A percentile compares a stretch with the other conserved stretches of the same genome.
Evolutionary conservation across 192 early-diverging fungal species (phyloP).

Genomic region (Oehlia diaphana): DNA sequence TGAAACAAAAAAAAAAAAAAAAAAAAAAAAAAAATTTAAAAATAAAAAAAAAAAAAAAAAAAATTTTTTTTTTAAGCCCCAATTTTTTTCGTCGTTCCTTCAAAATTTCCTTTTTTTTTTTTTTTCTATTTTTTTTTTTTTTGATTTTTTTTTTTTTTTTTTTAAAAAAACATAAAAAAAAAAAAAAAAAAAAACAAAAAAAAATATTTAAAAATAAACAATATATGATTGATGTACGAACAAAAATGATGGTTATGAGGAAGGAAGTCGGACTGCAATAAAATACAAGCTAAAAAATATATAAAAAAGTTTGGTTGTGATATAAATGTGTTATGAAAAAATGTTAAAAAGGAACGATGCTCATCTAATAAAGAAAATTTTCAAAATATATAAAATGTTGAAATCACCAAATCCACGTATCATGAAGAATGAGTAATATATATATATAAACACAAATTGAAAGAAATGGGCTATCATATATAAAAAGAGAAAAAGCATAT

Average conservation of each 20-base stretch:
- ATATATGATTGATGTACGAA: neutral
- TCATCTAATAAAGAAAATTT: neutral
- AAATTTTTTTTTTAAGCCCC: no score
- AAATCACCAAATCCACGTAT: neutral
- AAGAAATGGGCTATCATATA: slow-evolving; percentile 1
- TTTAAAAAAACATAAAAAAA: no score
- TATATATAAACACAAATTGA: neutral
- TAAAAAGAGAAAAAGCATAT: neutral
- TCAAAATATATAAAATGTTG: neutral
- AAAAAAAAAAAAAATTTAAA: neutral
- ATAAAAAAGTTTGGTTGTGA: neutral
- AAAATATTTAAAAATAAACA: neutral
- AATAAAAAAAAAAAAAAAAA: no score
- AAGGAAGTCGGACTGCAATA: neutral
- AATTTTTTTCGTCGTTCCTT: no score
- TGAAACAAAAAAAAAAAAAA: neutral
- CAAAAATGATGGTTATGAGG: neutral
- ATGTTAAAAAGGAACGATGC: neutral
- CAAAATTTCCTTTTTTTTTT: no score
- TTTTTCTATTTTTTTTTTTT: no score
- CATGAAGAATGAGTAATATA: neutral
- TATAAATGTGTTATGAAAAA: neutral
- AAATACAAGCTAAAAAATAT: neutral
- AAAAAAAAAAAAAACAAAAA: neutral
- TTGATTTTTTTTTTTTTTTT: no score